Evolutionary conservation across 1,284 basidiomycete species (phyloP).

Genomic region (Boletus subluridellus): DNA sequence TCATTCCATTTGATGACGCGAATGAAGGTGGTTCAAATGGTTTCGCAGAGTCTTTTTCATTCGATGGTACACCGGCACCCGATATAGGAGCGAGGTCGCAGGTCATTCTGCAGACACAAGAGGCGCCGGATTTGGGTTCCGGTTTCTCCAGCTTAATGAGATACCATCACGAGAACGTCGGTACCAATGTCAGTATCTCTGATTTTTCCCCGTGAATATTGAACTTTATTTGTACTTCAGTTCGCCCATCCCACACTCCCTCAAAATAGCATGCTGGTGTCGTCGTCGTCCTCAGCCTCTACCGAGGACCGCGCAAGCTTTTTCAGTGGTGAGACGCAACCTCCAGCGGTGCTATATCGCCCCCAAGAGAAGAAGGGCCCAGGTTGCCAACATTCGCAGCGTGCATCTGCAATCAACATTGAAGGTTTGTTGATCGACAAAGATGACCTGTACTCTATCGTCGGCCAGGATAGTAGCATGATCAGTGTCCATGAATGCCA

Average conservation of each 20-base stretch:
- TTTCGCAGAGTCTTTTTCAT: background rate
- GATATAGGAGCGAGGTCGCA: background rate
- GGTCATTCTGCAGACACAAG: background rate
- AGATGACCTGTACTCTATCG: constrained; percentile 4
- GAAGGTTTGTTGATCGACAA: constrained; percentile 10
- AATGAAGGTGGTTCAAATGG: background rate
- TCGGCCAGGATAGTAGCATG: background rate
- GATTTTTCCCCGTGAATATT: background rate
- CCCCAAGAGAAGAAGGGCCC: background rate
- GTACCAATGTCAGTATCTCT: background rate
- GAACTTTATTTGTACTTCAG: background rate
- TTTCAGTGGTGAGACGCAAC: background rate
- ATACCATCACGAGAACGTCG: background rate
- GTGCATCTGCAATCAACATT: constrained; percentile 1
- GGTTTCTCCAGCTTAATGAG: background rate
- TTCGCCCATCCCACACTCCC: background rate
- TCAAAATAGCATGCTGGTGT: background rate
- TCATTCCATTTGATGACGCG: background rate
- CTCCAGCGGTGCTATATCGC: background rate
- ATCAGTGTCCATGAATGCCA: background rate
- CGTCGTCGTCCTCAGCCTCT: background rate
- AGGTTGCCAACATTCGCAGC: background rate
- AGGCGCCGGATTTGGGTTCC: background rate
- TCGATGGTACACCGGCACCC: background rate
- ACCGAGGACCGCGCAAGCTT: background rate